Base-by-base conservation (phyloP, 345 rosid genomes). In the Populus alba region DNA sequence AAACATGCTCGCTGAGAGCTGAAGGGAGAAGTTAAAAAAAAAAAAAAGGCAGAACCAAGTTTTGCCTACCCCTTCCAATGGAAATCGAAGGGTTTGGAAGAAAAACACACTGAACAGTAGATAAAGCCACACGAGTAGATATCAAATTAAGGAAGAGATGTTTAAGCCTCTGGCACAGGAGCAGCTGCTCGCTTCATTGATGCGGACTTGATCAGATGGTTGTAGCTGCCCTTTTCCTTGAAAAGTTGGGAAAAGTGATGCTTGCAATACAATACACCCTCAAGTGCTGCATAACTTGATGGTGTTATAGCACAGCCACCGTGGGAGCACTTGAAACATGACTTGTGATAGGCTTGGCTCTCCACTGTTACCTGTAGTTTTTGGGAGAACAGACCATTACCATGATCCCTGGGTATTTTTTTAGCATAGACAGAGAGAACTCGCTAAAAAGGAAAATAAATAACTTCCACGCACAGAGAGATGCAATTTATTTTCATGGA, bases 211-310 rank as follows among this genome's bases (percentile, higher is more conserved):
- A 93, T 87, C 2, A 94, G 89, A 82, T 97, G 98, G 72, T 90
- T 94, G 88, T 97, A 97, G 88, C 94, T 97, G 49, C 99, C 99
- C 75, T 97, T 97, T 89, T 96, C 98, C 88, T 90, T 92, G 87
- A 97, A 97, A 78, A 97, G 97, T 89, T 97, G 99, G 49, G 97
- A 83, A 76, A 97, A 97, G 84, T 97, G 99, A 68, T 91, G 98
- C 77, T 97, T 97, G 88, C 99, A 97, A 75, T 97, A 94, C 77
- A 97, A 82, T 61, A 91, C 85, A 45, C 99, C 98, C 68, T 97
- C 97, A 0, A 97, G 92, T 6, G 99, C 99, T n/a, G 99, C 99
- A 45, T 97, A 97, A 75, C 88, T 94, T 38, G 99, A 97, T n/a
- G 98, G 98, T 29, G 92, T 85, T 39, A 97, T 47, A 15, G 99